Base-by-base conservation (phyloP, 179 eudicot species). In the Actinidia arguta region DNA sequence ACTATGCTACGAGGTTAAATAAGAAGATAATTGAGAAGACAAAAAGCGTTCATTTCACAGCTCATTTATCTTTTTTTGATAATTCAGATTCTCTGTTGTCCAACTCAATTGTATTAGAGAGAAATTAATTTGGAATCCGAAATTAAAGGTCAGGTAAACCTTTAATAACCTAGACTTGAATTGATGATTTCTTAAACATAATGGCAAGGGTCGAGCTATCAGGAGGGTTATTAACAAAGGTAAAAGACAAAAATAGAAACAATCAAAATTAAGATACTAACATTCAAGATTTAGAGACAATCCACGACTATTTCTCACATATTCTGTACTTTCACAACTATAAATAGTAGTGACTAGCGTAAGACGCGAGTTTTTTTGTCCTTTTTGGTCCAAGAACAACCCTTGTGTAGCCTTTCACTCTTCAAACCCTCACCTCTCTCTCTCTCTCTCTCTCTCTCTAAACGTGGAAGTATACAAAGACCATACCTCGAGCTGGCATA, bases 401-500 rank as follows among this genome's bases (percentile, higher is more conserved):
- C 18, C 47, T 62, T 62, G 14, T 25, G 17, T 46, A 31, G 31
- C 48, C 1, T 25, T 10, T 51, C 54, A 56, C 17, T 20, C 20
- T 20, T 18, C 62, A 16, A 14, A 13, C n/a, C 62, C 17, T 20
- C n/a, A 13, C 17, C 36, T 1, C 58, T 6, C 56, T 22, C 76
- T 72, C 56, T 48, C 75, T 46, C 75, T 46, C 75, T 39, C 73
- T 39, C 73, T 70, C 74, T 70, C 51, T 42, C n/a, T 18, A 73
- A 2, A 73, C 25, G n/a, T n/a, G n/a, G n/a, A n/a, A n/a, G n/a
- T n/a, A n/a, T n/a, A n/a, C n/a, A n/a, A n/a, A n/a, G n/a, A n/a
- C n/a, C n/a, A n/a, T n/a, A n/a, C n/a, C n/a, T n/a, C n/a, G n/a
- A n/a, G n/a, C n/a, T n/a, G n/a, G n/a, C n/a, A n/a, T n/a, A n/a